Base-by-base conservation (phyloP, 768 basidiomycete species). In the Trametes maxima region DNA sequence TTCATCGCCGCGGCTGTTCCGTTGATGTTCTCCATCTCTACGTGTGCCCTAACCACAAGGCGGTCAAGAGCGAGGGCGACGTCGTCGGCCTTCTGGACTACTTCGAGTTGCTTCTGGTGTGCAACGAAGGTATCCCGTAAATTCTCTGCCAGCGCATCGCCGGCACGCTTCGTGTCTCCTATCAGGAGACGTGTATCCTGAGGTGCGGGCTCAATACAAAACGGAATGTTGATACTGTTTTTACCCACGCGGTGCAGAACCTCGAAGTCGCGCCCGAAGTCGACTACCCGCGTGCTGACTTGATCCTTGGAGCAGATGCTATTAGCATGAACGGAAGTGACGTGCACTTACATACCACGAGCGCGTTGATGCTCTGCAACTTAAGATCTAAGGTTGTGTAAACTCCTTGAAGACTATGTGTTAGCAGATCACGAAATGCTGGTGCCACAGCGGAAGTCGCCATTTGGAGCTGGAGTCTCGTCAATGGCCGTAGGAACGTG, bases 11-110 rank as follows among this genome's bases (percentile, higher is more conserved):
- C 64, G 3, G 79, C 75, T 21, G 85, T 80, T 19, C 69, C 75
- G 49, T 81, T 83, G 55, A 87, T 79, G 58, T 75, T 77, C 54
- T 77, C 73, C 39, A 86, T 70, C 63, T 83, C 82, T 16, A 65
- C 58, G 21, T 75, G 77, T 2, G 82, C 75, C 11, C 73, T 75
- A 35, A 68, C 65, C 0, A 78, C 75, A 21, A 85, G 69, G 12
- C 73, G 69, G 8, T 73, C 62, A 24, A 86, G 64, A 0, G 74
- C 70, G 21, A 72, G 66, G 11, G 68, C 70, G 10, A 86, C 75
- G 11, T 67, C 66, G 16, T 65, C 54, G 47, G 78, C 78, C 21
- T 79, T 75, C 36, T 66, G 57, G 7, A 74, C 64, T 5, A 77
- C 72, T 22, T 78, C 72, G 28, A 62, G 65, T 57, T 85, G 84